Evolutionary conservation across 441 rosid species (phyloP), one percentile per base, ranked within the genome.

Genomic region (Euphorbia celastroides): DNA sequence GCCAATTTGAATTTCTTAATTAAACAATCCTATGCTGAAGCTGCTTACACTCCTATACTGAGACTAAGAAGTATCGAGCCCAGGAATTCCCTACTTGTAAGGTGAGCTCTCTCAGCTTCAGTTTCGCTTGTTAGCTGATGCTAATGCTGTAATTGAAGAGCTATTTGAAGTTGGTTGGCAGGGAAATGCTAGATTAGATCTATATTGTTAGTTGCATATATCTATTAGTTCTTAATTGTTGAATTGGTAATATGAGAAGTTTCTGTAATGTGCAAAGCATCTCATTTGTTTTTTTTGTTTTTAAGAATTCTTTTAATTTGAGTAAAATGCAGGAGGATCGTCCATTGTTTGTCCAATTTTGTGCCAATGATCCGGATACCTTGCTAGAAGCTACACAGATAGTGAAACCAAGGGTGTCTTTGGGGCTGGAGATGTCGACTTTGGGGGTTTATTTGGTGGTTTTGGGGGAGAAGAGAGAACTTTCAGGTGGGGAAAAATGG

Each of bases 321-420:
- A 57, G 46, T 19, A 69, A 1, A 70, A 6, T 76, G 86, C 84
- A 93, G 96, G 97, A 89, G 79, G 99, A 93, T 70, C 90, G 99
- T 11, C 99, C 97, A 1, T 78, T 93, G 59, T 86, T 89, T 74
- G 99, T 93, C 65, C 99, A 93, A 76, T 93, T 93, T 78, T 89
- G 99, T 75, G 97, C 90, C 36, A 93, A 93, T 74, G 95, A 93
- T 74, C 99, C 96, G 19, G 89, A 85, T 64, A 78, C 63, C 5
- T 63, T 93, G 13, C 75, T 93, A 68, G 86, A 85, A 69, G 99
- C 99, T 74, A 96, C 97, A 8, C 70, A 72, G 70, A 82, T 83
- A 73, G 99, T 91, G 58, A 89, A 86, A 62, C 78, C 93, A n/a
- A n/a, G n/a, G n/a, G n/a, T n/a, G n/a, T n/a, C n/a, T n/a, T n/a